Percentiles rank a stretch among this genome's conserved stretches.
phyloP scores from a whole-genome alignment of 2,329 filamentous ascomycete species.

The Piedraia hortae region DNA sequence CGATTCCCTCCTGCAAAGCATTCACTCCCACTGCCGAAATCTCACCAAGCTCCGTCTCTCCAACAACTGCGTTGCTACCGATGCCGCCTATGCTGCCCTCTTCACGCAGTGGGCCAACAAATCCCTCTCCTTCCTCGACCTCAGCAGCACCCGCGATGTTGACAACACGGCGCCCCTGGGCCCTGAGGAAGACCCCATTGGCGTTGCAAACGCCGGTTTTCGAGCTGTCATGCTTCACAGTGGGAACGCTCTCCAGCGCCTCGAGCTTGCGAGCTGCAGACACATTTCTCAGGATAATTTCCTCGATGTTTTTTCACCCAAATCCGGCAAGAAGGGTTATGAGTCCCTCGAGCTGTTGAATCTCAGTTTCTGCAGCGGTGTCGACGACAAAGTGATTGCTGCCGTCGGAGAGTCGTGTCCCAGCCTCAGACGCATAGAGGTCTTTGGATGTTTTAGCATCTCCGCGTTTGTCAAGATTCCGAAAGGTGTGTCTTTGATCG shows the following conservation, averaged over 20 bases:
- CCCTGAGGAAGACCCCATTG: constrained; percentile 29
- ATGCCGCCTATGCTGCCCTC: constrained; percentile 41
- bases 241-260: constrained; percentile 30
- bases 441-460: constrained; percentile 37
- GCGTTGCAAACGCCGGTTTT: constrained; percentile 51
- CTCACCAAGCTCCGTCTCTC: constrained; percentile 58
- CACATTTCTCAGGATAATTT: constrained; percentile 51
- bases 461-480: too few species aligned
- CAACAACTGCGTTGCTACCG: constrained; percentile 47
- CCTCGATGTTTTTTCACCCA: constrained; percentile 50
- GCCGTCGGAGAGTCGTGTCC: constrained; percentile 22
- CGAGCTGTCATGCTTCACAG: constrained; percentile 64
- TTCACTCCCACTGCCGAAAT: constrained; percentile 39
- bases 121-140: constrained; percentile 39
- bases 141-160: constrained; percentile 51
- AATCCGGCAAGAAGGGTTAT: constrained; percentile 32
- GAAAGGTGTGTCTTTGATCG: constrained; percentile 31
- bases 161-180: constrained; percentile 42
- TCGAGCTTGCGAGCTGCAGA: constrained; percentile 64
- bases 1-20: constrained; percentile 39
- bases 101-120: constrained; percentile 55
- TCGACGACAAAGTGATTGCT: constrained; percentile 26
- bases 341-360: constrained; percentile 41
- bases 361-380: constrained; percentile 27
- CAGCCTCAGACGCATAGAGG: constrained; percentile 25